Evolutionary conservation across 768 basidiomycete species (phyloP).

Genomic region (Astraeus odoratus): DNA sequence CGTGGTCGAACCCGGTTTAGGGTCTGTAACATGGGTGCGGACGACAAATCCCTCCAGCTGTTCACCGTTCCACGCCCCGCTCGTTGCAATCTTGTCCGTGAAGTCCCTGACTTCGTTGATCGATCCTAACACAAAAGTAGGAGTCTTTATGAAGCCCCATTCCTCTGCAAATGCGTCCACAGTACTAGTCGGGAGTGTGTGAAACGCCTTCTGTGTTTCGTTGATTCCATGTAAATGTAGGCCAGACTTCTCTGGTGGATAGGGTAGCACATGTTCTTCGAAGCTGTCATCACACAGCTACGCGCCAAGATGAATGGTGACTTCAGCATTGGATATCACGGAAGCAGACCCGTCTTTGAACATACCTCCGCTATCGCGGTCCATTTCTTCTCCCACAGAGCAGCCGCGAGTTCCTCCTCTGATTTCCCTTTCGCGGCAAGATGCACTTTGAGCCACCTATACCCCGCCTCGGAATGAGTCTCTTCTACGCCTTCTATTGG

Average conservation of each 20-base stretch:
- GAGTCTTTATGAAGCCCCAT: constrained; percentile 89
- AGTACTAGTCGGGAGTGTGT: constrained; percentile 56
- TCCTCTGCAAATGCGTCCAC: constrained; percentile 79
- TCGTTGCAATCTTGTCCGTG: constrained; percentile 56
- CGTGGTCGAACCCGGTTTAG: constrained; percentile 27
- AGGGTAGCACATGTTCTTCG: constrained; percentile 92
- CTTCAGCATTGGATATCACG: not conserved
- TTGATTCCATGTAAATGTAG: constrained; percentile 94
- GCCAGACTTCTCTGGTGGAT: constrained; percentile 75
- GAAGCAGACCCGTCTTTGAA: not conserved
- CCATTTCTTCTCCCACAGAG: constrained; percentile 76
- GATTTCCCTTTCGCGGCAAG: constrained; percentile 46
- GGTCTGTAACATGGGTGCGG: constrained; percentile 55
- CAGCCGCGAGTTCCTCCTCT: constrained; percentile 65
- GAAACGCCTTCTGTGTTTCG: constrained; percentile 54
- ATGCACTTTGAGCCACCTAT: constrained; percentile 74
- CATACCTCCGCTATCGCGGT: constrained; percentile 89
- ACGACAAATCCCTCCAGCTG: constrained; percentile 94
- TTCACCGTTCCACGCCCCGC: constrained; percentile 77
- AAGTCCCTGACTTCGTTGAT: constrained; percentile 67
- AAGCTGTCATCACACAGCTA: constrained; percentile 97
- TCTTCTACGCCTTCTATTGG: constrained; percentile 31
- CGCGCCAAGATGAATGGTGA: not conserved
- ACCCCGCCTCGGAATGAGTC: constrained; percentile 80
- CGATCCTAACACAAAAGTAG: constrained; percentile 50